Percentiles rank a stretch among this genome's conserved stretches.
Conservation (phyloP, 73 alveolate genomes). For the Uronychia setigera region DNA sequence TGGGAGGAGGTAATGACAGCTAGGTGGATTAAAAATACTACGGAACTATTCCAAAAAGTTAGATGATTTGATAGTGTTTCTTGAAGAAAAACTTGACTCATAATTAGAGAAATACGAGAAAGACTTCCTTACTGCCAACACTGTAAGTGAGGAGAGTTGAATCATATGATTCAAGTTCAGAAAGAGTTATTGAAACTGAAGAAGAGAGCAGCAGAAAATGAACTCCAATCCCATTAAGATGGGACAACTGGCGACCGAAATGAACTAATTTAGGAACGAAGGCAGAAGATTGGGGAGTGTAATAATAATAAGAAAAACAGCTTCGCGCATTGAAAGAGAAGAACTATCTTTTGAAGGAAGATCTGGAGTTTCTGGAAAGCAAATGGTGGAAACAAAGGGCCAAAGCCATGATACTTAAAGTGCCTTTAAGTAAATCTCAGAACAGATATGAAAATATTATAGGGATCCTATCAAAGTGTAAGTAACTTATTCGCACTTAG, state of each 20-base stretch:
- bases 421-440: conserved; percentile 28
- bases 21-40: not conserved
- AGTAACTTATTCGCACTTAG: not conserved
- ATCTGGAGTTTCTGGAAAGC: conserved; percentile 29
- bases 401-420: conserved; percentile 21
- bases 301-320: conserved; percentile 26
- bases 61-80: not conserved
- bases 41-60: not conserved
- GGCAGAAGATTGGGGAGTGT: conserved; percentile 17
- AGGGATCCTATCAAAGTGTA: not conserved
- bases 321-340: conserved; percentile 1
- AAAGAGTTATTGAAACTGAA: conserved; percentile 33
- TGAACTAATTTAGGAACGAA: not conserved
- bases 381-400: conserved; percentile 23
- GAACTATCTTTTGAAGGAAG: conserved; percentile 31
- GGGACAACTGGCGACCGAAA: conserved; percentile 13
- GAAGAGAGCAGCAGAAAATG: conserved; percentile 34
- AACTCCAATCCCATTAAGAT: conserved; percentile 32
- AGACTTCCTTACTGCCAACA: conserved; percentile 57
- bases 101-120: conserved; percentile 46
- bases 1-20: not conserved
- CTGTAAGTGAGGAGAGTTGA: conserved; percentile 4
- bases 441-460: conserved; percentile 27
- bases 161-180: conserved; percentile 46
- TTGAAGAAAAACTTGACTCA: conserved; percentile 31